A percentile compares a stretch with the other conserved stretches of the same genome.
Conservation (phyloP, 2,329 filamentous ascomycete genomes). For the Chalaropsis ovoidea region DNA sequence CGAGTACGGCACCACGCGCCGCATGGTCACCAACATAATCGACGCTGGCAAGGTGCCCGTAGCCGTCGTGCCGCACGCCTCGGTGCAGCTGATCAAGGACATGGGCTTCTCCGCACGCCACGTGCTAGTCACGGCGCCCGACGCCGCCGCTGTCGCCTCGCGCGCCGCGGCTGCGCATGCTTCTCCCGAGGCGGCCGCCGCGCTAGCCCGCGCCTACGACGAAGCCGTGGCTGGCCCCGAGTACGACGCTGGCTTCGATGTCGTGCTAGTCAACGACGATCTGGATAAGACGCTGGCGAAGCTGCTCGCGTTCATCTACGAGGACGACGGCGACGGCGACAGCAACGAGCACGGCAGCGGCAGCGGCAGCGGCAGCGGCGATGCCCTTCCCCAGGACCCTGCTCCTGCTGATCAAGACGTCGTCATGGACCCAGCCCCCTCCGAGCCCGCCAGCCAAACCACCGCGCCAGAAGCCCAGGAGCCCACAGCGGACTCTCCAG, state of each 20-base stretch:
- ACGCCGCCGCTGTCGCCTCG: conserved; percentile 14
- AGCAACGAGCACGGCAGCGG: not conserved
- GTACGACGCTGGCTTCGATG: conserved; percentile 22
- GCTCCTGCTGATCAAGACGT: not conserved
- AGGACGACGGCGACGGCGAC: conserved; percentile 13
- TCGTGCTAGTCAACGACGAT: conserved; percentile 30
- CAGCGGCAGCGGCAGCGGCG: too few species aligned
- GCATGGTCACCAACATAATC: conserved; percentile 42
- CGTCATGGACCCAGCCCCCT: not conserved
- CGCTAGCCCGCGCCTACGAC: conserved; percentile 16
- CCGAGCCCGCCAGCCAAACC: not conserved
- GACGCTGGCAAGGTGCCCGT: conserved; percentile 51
- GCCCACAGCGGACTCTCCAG: not conserved
- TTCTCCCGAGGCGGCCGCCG: conserved; percentile 11
- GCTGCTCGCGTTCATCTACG: conserved; percentile 31
- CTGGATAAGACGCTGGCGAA: conserved; percentile 27
- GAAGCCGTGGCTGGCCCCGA: conserved; percentile 28
- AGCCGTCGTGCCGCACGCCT: conserved; percentile 31
- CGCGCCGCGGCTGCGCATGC: conserved; percentile 15
- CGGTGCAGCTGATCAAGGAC: conserved; percentile 44
- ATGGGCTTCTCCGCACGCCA: conserved; percentile 47
- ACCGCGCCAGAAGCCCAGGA: not conserved
- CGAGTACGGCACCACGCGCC: conserved; percentile 47
- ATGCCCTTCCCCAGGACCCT: not conserved
- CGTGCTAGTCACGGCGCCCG: conserved; percentile 42